Evolutionary conservation across 2,329 filamentous ascomycete species (phyloP).

Genomic region (Sporothrix globosa): DNA sequence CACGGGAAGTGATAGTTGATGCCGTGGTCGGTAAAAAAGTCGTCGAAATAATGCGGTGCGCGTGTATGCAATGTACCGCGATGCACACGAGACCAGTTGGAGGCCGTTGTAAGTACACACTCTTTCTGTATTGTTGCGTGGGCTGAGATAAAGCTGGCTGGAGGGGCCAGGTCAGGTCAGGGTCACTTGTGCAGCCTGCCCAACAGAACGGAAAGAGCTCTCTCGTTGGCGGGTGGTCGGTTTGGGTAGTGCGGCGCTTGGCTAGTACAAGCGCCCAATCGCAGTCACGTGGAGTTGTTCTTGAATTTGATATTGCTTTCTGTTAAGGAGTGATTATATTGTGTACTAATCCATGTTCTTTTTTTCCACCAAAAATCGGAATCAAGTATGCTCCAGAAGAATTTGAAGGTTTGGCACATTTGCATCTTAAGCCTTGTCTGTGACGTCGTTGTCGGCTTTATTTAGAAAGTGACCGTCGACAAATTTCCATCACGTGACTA

Average conservation of each 20-base stretch:
- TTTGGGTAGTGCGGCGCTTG: conserved; percentile 14
- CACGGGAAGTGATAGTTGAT: neutral
- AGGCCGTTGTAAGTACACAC: neutral
- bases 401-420: neutral
- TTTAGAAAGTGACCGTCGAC: too few relatives aligned
- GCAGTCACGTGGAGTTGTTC: conserved; percentile 14
- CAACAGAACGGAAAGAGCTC: conserved; percentile 3
- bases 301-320: too few relatives aligned
- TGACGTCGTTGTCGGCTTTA: neutral
- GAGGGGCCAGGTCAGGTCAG: conserved; percentile 15
- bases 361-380: neutral
- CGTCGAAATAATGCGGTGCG: neutral
- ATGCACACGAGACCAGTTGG: neutral
- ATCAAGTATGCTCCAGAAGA: too few relatives aligned
- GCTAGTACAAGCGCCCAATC: neutral
- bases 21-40: neutral
- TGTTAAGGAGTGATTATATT: too few relatives aligned
- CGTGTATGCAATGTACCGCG: neutral
- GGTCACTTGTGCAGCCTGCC: conserved; percentile 11
- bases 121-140: neutral
- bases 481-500: neutral
- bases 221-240: conserved; percentile 11
- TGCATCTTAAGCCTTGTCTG: neutral
- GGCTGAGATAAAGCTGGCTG: conserved; percentile 12
- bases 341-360: neutral